phyloP scores from a whole-genome alignment of 1,284 basidiomycete genomes.

The Tilletia walkeri region DNA sequence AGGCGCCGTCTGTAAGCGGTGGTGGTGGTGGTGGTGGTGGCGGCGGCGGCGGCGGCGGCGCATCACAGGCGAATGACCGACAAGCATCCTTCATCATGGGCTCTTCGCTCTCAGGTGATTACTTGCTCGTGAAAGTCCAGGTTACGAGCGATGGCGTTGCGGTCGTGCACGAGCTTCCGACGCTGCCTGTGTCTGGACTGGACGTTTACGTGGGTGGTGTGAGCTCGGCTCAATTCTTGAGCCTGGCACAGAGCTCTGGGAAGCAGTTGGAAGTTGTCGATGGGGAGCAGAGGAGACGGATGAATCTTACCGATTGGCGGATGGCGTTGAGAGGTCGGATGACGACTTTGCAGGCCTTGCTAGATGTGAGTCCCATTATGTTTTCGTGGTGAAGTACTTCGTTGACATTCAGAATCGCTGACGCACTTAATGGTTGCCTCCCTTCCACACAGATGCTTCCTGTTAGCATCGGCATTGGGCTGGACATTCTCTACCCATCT shows the following conservation, averaged over 20 bases:
- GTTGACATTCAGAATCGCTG: no score
- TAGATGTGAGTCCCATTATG: slow-evolving; percentile 24
- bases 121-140: slow-evolving; percentile 81
- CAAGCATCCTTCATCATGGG: slow-evolving; percentile 65
- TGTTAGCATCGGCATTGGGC: slow-evolving; percentile 43
- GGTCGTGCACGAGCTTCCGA: slow-evolving; percentile 72
- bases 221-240: slow-evolving; percentile 73
- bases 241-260: slow-evolving; percentile 61
- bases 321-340: slow-evolving; percentile 31
- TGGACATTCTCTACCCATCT: slow-evolving; percentile 50
- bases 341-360: slow-evolving; percentile 42
- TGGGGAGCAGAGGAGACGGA: slow-evolving; percentile 21
- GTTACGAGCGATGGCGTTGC: slow-evolving; percentile 86
- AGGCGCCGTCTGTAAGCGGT: neutral
- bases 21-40: no score
- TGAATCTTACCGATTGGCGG: slow-evolving; percentile 42
- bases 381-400: neutral
- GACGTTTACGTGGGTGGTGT: slow-evolving; percentile 81
- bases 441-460: slow-evolving; percentile 30
- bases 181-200: slow-evolving; percentile 70
- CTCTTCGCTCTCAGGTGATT: slow-evolving; percentile 82
- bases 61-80: neutral
- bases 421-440: neutral
- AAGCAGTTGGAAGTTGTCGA: slow-evolving; percentile 28
- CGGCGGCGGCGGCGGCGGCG: neutral